These are phyloP conservation scores for Ceratobasidium sp. DNA, from an alignment of 1,284 basidiomycete species.

Conservation along the genomic window DNA sequence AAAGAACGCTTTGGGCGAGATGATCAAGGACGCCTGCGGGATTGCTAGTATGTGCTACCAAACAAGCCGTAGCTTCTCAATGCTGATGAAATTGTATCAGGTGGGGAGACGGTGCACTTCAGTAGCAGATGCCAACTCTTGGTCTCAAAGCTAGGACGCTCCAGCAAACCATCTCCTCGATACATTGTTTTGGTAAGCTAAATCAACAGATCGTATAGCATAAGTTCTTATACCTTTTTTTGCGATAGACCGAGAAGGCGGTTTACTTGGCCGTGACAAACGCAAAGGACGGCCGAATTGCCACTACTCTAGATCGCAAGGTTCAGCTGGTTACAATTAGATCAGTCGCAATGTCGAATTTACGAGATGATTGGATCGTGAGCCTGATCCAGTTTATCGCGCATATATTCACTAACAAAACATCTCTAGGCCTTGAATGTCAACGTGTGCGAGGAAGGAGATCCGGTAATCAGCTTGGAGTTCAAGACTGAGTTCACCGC, in stretches of 20 bases:
- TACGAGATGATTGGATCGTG: constrained; percentile 96
- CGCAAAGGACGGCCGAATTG: constrained; percentile 69
- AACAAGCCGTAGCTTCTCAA: background rate
- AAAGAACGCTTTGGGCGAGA: constrained; percentile 79
- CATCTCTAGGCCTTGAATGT: constrained; percentile 69
- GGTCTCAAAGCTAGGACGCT: constrained; percentile 86
- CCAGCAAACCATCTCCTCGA: constrained; percentile 91
- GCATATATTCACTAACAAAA: background rate
- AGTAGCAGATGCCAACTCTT: constrained; percentile 86
- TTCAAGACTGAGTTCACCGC: constrained; percentile 97
- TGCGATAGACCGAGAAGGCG: constrained; percentile 81
- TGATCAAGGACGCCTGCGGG: constrained; percentile 77
- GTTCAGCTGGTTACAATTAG: constrained; percentile 89
- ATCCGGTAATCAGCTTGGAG: constrained; percentile 87
- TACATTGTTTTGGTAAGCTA: constrained; percentile 84
- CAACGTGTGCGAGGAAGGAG: constrained; percentile 87
- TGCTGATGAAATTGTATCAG: constrained; percentile 48
- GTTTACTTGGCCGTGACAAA: constrained; percentile 80
- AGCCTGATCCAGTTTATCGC: constrained; percentile 45
- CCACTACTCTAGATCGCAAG: constrained; percentile 82
- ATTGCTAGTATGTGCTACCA: constrained; percentile 68
- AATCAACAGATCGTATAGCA: background rate
- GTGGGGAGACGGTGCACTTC: constrained; percentile 78
- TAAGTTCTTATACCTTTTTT: background rate
- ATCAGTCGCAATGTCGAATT: constrained; percentile 82